Evolutionary conservation across 139 green algal genomes (phyloP).

Genomic region (Volvox reticuliferus): DNA sequence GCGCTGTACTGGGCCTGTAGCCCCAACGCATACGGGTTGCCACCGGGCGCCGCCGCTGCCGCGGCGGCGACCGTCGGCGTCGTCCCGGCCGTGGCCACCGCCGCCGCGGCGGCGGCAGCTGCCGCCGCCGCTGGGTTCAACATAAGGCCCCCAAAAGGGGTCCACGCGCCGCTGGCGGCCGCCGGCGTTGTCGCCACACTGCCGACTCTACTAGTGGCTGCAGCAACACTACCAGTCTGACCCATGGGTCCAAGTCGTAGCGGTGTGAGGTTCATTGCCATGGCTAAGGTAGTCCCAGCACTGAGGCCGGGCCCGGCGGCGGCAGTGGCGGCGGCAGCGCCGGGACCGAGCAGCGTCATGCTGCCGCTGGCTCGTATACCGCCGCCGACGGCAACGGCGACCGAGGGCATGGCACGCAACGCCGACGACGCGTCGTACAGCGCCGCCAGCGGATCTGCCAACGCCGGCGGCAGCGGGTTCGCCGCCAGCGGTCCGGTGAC

Average conservation of each 20-base stretch:
- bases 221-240: not conserved
- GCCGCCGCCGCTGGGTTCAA: not conserved
- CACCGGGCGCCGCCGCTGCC: not conserved
- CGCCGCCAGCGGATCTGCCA: not conserved
- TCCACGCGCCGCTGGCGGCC: not conserved
- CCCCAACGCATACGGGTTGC: conserved; percentile 2
- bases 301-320: not conserved
- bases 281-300: not conserved
- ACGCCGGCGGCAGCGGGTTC: conserved; percentile 19
- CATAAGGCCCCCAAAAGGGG: not conserved
- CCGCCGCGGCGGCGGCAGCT: not conserved
- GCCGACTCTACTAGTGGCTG: not conserved
- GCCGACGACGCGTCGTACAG: conserved; percentile 3
- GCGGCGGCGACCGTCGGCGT: not conserved
- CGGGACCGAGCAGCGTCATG: not conserved
- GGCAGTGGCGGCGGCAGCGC: not conserved
- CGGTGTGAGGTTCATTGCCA: conserved; percentile 12
- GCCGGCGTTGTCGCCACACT: not conserved
- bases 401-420: not conserved
- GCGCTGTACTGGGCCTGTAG: conserved; percentile 17
- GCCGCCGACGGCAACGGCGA: not conserved
- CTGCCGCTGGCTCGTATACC: not conserved
- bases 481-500: conserved; percentile 42
- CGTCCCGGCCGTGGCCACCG: not conserved
- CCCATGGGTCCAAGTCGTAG: not conserved